phyloP scores from a whole-genome alignment of 2,329 filamentous ascomycete species.

The Karstenula rhodostoma region DNA sequence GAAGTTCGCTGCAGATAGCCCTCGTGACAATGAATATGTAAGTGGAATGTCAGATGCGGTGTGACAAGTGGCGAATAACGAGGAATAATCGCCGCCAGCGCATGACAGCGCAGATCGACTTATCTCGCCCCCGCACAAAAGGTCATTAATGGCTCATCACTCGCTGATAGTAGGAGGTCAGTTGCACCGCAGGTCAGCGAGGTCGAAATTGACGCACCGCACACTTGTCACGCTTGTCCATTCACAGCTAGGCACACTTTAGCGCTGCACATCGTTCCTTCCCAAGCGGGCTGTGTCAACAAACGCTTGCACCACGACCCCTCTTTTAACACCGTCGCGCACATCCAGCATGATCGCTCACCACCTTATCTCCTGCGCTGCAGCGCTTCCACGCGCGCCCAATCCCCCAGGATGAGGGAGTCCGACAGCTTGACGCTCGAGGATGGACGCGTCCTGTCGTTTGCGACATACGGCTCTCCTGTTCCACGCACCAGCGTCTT shows the following conservation, averaged over 20 bases:
- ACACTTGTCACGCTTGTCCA: not conserved
- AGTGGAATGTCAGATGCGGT: not conserved
- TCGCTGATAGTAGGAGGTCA: not conserved
- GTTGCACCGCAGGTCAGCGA: not conserved
- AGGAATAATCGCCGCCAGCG: not conserved
- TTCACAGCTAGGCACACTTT: not conserved
- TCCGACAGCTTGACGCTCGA: conserved; percentile 36
- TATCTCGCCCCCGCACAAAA: not conserved
- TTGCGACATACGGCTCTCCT: conserved; percentile 53
- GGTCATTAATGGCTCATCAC: not conserved
- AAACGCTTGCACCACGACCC: conserved; percentile 2
- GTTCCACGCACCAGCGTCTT: conserved; percentile 52
- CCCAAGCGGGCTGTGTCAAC: conserved; percentile 10
- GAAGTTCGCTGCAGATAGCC: not conserved
- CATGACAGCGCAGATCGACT: not conserved
- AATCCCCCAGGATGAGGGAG: conserved; percentile 27
- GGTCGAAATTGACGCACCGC: conserved; percentile 5
- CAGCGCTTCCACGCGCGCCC: not conserved
- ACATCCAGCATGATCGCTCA: not conserved
- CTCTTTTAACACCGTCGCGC: not conserved
- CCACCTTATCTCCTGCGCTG: not conserved
- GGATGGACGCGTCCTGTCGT: conserved; percentile 54
- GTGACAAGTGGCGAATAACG: not conserved
- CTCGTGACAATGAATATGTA: not conserved
- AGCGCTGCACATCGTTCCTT: conserved; percentile 5